Evolutionary conservation across 2,329 filamentous ascomycete species (phyloP).

Genomic region (Monosporascus sp.): DNA sequence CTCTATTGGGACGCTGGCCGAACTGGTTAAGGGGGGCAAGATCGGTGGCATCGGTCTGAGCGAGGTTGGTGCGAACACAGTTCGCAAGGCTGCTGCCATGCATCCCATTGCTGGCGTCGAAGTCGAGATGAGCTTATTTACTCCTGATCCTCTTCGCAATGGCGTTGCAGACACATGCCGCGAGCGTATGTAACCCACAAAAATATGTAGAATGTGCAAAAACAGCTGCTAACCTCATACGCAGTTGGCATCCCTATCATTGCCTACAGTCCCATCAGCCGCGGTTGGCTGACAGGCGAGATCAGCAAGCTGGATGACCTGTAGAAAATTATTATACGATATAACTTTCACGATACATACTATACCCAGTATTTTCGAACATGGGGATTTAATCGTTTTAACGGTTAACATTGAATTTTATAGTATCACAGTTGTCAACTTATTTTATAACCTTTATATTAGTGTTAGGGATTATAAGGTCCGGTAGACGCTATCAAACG

Average conservation of each 20-base stretch:
- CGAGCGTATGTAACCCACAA: constrained; percentile 32
- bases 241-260: constrained; percentile 50
- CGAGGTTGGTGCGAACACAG: constrained; percentile 36
- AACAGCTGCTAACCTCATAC: constrained; percentile 42
- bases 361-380: no score
- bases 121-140: constrained; percentile 38
- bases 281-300: constrained; percentile 42
- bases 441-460: no score
- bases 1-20: constrained; percentile 20
- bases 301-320: constrained; percentile 44
- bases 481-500: no score
- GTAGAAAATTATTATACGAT: no score
- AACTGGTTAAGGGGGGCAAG: constrained; percentile 31
- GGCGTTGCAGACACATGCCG: constrained; percentile 34
- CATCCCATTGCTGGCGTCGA: constrained; percentile 38
- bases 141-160: constrained; percentile 35
- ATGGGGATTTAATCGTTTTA: no score
- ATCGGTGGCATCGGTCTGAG: constrained; percentile 38
- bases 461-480: no score
- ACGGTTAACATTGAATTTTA: no score
- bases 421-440: no score
- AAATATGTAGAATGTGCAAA: constrained; percentile 21
- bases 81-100: constrained; percentile 32
- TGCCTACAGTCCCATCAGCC: constrained; percentile 51
- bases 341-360: no score